Evolutionary conservation across 2,329 filamentous ascomycete genomes (phyloP).

Genomic region (Fusarium zealandicum): DNA sequence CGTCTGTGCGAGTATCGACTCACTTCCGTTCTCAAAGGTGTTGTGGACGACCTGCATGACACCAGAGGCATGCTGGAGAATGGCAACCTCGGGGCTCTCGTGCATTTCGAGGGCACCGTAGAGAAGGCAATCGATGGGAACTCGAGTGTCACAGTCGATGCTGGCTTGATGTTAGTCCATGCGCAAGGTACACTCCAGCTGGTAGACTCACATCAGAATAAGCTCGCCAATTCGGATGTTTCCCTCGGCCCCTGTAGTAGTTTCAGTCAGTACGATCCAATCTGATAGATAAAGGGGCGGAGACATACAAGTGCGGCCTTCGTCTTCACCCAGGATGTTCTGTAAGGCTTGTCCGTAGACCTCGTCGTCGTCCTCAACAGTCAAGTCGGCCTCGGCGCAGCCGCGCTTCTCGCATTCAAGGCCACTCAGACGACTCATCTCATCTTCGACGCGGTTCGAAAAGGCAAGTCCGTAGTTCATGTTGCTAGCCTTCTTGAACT

Average conservation of each 20-base stretch:
- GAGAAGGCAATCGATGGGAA: conserved; percentile 69
- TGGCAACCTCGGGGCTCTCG: conserved; percentile 71
- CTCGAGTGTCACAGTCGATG: conserved; percentile 71
- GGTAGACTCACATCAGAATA: conserved; percentile 54
- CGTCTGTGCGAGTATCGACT: no score
- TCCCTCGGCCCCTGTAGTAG: conserved; percentile 55
- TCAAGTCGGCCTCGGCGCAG: conserved; percentile 51
- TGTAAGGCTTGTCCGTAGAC: conserved; percentile 55
- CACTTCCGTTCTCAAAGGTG: conserved; percentile 72
- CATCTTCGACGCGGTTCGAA: conserved; percentile 62
- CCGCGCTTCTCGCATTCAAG: conserved; percentile 31
- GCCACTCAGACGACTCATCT: conserved; percentile 45
- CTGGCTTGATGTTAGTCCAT: no score
- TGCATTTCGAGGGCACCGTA: conserved; percentile 77
- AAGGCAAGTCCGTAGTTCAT: conserved; percentile 70
- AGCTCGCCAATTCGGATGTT: conserved; percentile 65
- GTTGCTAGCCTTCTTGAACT: conserved; percentile 72
- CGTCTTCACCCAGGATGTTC: conserved; percentile 57
- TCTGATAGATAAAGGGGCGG: no score
- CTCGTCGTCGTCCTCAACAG: conserved; percentile 50
- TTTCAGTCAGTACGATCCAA: no score
- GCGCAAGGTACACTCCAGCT: no score
- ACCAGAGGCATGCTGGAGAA: conserved; percentile 75
- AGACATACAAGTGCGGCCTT: conserved; percentile 53
- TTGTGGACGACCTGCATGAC: conserved; percentile 78